phyloP scores from a whole-genome alignment of 495 filamentous ascomycete species.

The Astrocystis sublimbata region DNA sequence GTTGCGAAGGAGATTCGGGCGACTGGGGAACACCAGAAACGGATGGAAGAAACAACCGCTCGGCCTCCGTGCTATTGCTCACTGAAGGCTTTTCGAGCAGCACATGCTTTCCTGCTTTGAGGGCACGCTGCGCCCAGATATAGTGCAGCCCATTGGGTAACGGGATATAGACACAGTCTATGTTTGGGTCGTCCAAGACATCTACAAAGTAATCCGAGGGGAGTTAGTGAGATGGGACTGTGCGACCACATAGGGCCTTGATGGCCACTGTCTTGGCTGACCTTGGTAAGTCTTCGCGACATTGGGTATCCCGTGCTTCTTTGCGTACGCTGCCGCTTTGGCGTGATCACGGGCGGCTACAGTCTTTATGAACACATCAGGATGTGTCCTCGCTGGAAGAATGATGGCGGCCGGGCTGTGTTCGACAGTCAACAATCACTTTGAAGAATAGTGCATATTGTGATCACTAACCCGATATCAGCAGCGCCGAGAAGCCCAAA shows the following conservation, averaged over 20 bases:
- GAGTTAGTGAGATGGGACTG: neutral
- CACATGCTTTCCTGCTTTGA: slow-evolving; percentile 59
- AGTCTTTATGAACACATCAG: slow-evolving; percentile 59
- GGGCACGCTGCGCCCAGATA: slow-evolving; percentile 52
- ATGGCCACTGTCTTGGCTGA: slow-evolving; percentile 14
- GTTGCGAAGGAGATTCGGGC: slow-evolving; percentile 26
- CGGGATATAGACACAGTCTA: slow-evolving; percentile 55
- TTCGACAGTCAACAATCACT: neutral
- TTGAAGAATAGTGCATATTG: neutral
- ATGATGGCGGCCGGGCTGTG: slow-evolving; percentile 53
- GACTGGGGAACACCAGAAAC: slow-evolving; percentile 32
- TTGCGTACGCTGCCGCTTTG: slow-evolving; percentile 57
- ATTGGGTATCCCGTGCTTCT: slow-evolving; percentile 56
- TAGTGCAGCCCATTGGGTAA: slow-evolving; percentile 56
- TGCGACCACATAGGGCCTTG: neutral
- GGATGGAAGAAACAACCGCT: slow-evolving; percentile 42
- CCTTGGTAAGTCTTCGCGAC: slow-evolving; percentile 54
- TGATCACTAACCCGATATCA: slow-evolving; percentile 42
- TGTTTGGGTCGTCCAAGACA: slow-evolving; percentile 51
- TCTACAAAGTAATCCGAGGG: slow-evolving; percentile 31
- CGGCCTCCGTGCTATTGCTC: slow-evolving; percentile 52
- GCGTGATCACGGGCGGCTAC: slow-evolving; percentile 59
- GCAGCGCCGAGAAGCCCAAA: slow-evolving; percentile 54
- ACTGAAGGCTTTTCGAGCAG: slow-evolving; percentile 59
- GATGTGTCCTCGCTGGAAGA: slow-evolving; percentile 57